Conservation (phyloP, 225 moss, liverwort and hornwort species). For the Bryoerythrophyllum caledonicum region DNA sequence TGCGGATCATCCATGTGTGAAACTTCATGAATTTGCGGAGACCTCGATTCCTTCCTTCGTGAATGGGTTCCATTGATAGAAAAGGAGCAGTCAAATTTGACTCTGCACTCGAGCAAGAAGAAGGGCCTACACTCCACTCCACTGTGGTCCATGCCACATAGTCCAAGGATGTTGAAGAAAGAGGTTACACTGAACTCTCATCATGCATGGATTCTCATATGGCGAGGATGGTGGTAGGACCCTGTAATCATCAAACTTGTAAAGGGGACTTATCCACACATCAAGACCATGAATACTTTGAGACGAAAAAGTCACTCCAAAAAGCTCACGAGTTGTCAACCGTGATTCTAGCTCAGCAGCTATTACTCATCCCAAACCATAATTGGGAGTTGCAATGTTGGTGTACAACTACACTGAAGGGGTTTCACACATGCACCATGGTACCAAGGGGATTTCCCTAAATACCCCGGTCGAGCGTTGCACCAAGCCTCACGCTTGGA, state of each 20-base stretch:
- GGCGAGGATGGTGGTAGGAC: neutral
- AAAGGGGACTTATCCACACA: neutral
- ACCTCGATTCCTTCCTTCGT: neutral
- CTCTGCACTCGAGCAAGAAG: neutral
- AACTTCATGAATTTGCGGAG: neutral
- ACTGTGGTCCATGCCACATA: neutral
- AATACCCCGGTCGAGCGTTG: no score
- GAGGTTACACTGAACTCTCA: neutral
- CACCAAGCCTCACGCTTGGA: no score
- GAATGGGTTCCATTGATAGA: neutral
- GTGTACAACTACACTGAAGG: no score
- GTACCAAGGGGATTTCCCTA: no score
- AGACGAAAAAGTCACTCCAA: neutral
- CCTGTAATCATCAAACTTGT: neutral
- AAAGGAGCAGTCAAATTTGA: slow-evolving; percentile 42
- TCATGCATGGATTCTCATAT: slow-evolving; percentile 22
- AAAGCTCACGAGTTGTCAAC: no score
- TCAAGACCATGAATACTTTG: neutral
- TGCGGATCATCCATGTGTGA: neutral
- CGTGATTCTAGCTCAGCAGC: neutral
- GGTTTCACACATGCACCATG: no score
- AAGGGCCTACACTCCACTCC: neutral
- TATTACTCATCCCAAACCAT: neutral
- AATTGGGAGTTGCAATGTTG: neutral
- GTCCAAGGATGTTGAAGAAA: slow-evolving; percentile 2